Percentiles rank a stretch among this genome's conserved stretches.
Conservation (phyloP, 2,329 filamentous ascomycete genomes). For the Sclerotinia sclerotiorum region DNA sequence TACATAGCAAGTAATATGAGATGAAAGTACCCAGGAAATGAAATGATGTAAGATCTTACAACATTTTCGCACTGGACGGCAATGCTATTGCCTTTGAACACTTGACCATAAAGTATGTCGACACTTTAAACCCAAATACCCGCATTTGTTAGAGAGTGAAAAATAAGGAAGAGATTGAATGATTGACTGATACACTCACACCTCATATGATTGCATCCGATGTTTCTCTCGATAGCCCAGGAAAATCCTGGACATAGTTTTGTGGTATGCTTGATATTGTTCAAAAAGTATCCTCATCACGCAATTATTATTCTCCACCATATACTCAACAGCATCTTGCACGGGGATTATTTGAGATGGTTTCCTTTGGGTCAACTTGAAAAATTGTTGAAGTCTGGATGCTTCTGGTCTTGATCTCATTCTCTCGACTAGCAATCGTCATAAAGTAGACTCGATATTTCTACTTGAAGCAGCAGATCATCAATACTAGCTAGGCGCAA, state of each 20-base stretch:
- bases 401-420: background rate
- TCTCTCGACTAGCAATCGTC: background rate
- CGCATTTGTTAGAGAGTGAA: background rate
- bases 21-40: background rate
- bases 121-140: background rate
- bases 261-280: constrained; percentile 6
- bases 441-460: background rate
- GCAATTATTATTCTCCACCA: background rate
- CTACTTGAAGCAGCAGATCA: background rate
- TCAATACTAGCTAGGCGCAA: background rate
- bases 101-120: background rate
- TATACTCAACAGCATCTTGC: background rate
- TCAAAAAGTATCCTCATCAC: background rate
- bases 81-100: background rate
- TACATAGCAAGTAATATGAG: background rate
- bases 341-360: background rate
- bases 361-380: background rate
- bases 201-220: background rate
- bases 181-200: background rate
- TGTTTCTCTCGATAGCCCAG: background rate
- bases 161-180: background rate
- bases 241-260: constrained; percentile 9
- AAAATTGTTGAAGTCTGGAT: background rate
- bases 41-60: background rate
- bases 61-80: background rate